Percentiles rank a stretch among this genome's conserved stretches.
phyloP scores from a whole-genome alignment of 2,329 filamentous ascomycete genomes.

The Penicillium thymicola region DNA sequence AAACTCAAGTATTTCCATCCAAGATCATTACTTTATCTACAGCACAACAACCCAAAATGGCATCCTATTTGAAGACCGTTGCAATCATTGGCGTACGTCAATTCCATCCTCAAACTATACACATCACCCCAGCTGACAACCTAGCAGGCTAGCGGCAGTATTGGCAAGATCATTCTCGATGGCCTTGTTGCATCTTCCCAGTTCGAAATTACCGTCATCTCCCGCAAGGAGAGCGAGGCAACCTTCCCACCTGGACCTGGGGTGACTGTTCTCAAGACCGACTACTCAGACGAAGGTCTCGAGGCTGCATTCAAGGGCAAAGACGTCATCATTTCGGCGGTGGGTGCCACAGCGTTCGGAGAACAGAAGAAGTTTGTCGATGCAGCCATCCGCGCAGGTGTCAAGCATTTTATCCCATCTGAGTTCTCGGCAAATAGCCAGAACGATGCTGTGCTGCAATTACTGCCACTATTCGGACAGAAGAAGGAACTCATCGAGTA shows the following conservation, averaged over 20 bases:
- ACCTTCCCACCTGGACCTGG: slow-evolving; percentile 17
- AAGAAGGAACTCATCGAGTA: slow-evolving; percentile 47
- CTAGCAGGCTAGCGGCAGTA: slow-evolving; percentile 22
- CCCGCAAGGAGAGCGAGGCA: slow-evolving; percentile 20
- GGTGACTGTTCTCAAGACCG: slow-evolving; percentile 21
- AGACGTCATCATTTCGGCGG: slow-evolving; percentile 31
- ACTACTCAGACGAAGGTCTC: slow-evolving; percentile 25
- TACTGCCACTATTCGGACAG: slow-evolving; percentile 24
- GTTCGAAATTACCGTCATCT: slow-evolving; percentile 26
- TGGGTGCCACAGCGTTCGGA: slow-evolving; percentile 22
- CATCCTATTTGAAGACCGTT: slow-evolving; percentile 10
- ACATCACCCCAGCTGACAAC: background rate
- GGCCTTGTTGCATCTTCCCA: slow-evolving; percentile 11
- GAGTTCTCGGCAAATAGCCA: slow-evolving; percentile 33
- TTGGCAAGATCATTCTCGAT: slow-evolving; percentile 24
- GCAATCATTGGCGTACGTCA: slow-evolving; percentile 17
- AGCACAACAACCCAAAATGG: slow-evolving; percentile 1
- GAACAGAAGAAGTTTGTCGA: slow-evolving; percentile 34
- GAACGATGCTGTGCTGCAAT: slow-evolving; percentile 21
- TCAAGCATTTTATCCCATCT: slow-evolving; percentile 34
- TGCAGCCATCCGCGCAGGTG: slow-evolving; percentile 30
- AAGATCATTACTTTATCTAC: background rate
- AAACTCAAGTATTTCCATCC: background rate
- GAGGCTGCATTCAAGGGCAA: slow-evolving; percentile 26
- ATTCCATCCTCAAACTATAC: background rate